phyloP scores from a whole-genome alignment of 202 grass and related monocot genomes.

The Brachypodium distachyon region DNA sequence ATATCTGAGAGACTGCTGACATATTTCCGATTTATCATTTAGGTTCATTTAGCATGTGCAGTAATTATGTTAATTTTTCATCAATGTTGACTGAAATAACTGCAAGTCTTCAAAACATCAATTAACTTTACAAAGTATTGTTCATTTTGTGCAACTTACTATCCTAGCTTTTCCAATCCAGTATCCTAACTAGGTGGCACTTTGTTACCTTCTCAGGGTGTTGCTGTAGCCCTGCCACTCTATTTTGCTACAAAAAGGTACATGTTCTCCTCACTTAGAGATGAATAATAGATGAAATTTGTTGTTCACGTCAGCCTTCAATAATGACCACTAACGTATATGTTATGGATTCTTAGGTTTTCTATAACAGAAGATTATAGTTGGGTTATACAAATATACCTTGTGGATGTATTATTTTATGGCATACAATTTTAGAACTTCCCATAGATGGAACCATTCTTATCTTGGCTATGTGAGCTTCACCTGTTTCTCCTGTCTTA shows the following conservation, averaged over 20 bases:
- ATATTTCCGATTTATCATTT: background rate
- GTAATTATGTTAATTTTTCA: background rate
- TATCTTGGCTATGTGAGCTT: background rate
- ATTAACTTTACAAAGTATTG: background rate
- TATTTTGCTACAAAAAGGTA: conserved; percentile 98
- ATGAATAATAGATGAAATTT: background rate
- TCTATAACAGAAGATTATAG: background rate
- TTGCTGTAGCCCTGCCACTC: conserved; percentile 95
- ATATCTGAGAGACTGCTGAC: background rate
- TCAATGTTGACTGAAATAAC: background rate
- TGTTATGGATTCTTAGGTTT: background rate
- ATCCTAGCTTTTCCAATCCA: background rate
- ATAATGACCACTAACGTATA: background rate
- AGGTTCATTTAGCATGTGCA: background rate
- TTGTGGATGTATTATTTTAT: background rate
- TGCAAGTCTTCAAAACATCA: background rate
- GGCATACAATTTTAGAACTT: background rate
- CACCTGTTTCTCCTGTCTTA: background rate
- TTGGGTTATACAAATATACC: background rate
- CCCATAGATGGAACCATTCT: background rate
- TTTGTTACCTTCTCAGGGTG: conserved; percentile 47
- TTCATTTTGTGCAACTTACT: background rate
- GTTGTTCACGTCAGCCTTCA: background rate
- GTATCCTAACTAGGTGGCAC: background rate
- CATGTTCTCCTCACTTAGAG: conserved; percentile 23